phyloP scores from a whole-genome alignment of 2,329 filamentous ascomycete species.

The Monosporascus cannonballus region DNA sequence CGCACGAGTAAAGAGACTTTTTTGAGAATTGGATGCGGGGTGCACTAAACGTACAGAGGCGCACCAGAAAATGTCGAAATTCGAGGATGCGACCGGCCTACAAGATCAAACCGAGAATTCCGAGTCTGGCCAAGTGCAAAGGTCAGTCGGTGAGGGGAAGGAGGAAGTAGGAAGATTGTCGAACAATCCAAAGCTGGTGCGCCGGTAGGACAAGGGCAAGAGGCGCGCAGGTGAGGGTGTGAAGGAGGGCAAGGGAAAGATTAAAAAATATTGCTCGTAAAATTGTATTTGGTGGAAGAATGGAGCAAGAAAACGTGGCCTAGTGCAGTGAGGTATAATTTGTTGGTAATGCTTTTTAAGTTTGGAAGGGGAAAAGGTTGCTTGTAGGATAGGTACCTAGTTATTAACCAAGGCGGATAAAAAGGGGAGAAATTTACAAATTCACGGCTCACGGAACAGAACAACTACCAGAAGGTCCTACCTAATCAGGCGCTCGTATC shows the following conservation, averaged over 20 bases:
- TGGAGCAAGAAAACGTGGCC: not conserved
- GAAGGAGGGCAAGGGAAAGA: not conserved
- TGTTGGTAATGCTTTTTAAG: not conserved
- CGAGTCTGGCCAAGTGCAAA: no score
- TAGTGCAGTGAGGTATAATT: not conserved
- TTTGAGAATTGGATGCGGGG: constrained; percentile 20
- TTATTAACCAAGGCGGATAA: no score
- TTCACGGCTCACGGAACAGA: no score
- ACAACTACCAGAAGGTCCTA: no score
- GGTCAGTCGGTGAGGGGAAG: not conserved
- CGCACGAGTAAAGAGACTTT: constrained; percentile 14
- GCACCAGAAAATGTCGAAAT: not conserved
- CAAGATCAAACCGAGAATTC: not conserved
- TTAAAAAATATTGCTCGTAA: not conserved
- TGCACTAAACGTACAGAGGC: constrained; percentile 5
- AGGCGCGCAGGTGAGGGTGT: not conserved
- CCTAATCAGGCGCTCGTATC: no score
- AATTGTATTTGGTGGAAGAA: not conserved
- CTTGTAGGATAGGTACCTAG: not conserved
- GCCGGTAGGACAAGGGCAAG: not conserved
- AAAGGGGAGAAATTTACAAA: no score
- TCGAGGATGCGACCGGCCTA: not conserved
- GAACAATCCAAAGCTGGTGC: not conserved
- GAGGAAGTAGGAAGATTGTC: not conserved
- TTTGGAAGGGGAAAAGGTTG: not conserved